Evolutionary conservation across 352 stramenopile genomes (phyloP).

Genomic region (Phytophthora melonis): DNA sequence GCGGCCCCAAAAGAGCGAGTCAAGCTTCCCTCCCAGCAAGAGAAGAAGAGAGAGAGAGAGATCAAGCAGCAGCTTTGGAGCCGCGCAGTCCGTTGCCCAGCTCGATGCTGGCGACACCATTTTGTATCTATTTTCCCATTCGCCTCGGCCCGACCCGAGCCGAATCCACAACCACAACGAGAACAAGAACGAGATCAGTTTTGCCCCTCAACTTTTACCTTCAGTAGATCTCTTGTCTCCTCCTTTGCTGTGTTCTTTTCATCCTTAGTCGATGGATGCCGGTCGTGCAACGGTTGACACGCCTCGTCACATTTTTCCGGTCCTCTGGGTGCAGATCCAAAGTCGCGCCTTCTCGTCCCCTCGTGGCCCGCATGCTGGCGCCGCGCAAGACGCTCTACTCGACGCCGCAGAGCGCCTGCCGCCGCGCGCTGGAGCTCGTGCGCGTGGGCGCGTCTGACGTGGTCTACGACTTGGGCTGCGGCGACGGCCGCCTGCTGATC

Average conservation of each 20-base stretch:
- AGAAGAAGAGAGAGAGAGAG: not conserved
- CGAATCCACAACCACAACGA: not conserved
- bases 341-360: slow-evolving; percentile 16
- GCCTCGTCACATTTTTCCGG: slow-evolving; percentile 34
- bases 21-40: not conserved
- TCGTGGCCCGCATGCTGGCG: slow-evolving; percentile 60
- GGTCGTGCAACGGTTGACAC: not conserved
- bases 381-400: slow-evolving; percentile 85
- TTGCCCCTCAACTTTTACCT: not conserved
- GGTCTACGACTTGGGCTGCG: slow-evolving; percentile 84
- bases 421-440: slow-evolving; percentile 63
- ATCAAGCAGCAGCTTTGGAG: not conserved
- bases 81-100: not conserved
- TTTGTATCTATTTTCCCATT: slow-evolving; percentile 18
- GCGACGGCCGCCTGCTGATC: slow-evolving; percentile 76
- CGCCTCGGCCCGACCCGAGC: slow-evolving; percentile 1
- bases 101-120: not conserved
- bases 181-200: not conserved
- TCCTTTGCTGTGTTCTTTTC: too few species aligned
- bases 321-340: slow-evolving; percentile 12
- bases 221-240: too few species aligned
- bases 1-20: slow-evolving; percentile 1
- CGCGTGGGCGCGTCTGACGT: slow-evolving; percentile 50
- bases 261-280: too few species aligned
- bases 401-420: slow-evolving; percentile 73